A percentile compares a stretch with the other conserved stretches of the same genome.
These are phyloP conservation scores for Scheffersomyces cryptocercus DNA, from an alignment of 1,139 yeast species.

Conservation along the genomic window DNA sequence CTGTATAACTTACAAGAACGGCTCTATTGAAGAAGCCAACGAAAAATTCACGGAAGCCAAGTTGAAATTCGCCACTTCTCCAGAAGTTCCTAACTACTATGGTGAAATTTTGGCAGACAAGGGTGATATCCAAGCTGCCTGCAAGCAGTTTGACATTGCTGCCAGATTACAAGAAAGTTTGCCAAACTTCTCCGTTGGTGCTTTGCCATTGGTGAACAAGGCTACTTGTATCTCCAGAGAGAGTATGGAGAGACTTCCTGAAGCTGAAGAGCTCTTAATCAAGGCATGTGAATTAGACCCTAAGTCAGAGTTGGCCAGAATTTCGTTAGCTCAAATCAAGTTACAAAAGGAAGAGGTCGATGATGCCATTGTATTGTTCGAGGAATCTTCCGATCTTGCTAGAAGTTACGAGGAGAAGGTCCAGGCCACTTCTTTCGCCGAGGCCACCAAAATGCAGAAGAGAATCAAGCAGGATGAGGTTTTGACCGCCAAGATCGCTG, in stretches of 20 bases:
- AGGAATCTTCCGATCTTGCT: conserved; percentile 77
- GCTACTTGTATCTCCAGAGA: conserved; percentile 73
- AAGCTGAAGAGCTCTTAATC: conserved; percentile 68
- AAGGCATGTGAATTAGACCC: conserved; percentile 85
- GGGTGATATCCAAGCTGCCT: conserved; percentile 71
- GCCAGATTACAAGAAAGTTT: conserved; percentile 76
- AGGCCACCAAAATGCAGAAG: conserved; percentile 83
- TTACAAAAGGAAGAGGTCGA: conserved; percentile 80
- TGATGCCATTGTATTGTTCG: conserved; percentile 80
- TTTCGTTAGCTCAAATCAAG: conserved; percentile 87
- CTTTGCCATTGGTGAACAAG: conserved; percentile 87
- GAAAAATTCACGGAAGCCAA: conserved; percentile 73
- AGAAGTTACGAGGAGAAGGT: conserved; percentile 85
- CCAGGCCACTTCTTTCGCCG: conserved; percentile 91
- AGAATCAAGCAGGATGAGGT: conserved; percentile 68
- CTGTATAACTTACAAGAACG: conserved; percentile 85
- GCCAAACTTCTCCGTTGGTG: conserved; percentile 69
- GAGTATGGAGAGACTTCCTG: conserved; percentile 52
- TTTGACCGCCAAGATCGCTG: conserved; percentile 47
- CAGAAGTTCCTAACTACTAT: conserved; percentile 92
- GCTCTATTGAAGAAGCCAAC: conserved; percentile 59
- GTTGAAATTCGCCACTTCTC: conserved; percentile 77
- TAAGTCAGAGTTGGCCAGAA: conserved; percentile 83
- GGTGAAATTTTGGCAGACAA: conserved; percentile 92
- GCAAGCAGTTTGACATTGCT: conserved; percentile 84